Conservation (phyloP, 2,329 filamentous ascomycete genomes). For the Metarhizium anisopliae region DNA sequence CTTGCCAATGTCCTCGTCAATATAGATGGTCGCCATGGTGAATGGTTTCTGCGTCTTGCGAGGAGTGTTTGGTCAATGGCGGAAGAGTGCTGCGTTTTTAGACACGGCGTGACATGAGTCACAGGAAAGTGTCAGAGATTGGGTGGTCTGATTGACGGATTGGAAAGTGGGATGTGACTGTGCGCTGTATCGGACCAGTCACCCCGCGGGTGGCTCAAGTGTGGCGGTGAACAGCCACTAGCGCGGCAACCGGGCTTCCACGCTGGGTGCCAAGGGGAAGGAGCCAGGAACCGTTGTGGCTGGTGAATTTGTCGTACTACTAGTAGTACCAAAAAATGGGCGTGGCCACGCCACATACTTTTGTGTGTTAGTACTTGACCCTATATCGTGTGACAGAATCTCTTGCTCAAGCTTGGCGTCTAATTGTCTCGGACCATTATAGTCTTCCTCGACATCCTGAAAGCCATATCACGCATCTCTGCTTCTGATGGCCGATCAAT, state of each 20-base stretch:
- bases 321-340: too few species aligned
- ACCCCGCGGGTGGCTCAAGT: background rate
- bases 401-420: too few species aligned
- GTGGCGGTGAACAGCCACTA: background rate
- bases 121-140: background rate
- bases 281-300: too few species aligned
- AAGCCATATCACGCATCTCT: too few species aligned
- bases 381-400: too few species aligned
- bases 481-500: too few species aligned
- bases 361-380: too few species aligned
- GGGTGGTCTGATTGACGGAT: background rate
- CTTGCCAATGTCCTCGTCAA: constrained; percentile 70
- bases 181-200: background rate
- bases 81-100: background rate
- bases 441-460: too few species aligned
- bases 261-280: too few species aligned
- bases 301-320: too few species aligned
- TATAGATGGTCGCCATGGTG: constrained; percentile 24
- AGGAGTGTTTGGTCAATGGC: background rate
- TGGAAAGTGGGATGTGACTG: background rate
- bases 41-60: constrained; percentile 2
- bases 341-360: too few species aligned
- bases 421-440: too few species aligned
- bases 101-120: background rate
- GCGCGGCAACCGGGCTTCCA: background rate